Evolutionary conservation across 345 rosid genomes (phyloP).

Genomic region (Sonneratia caseolaris): DNA sequence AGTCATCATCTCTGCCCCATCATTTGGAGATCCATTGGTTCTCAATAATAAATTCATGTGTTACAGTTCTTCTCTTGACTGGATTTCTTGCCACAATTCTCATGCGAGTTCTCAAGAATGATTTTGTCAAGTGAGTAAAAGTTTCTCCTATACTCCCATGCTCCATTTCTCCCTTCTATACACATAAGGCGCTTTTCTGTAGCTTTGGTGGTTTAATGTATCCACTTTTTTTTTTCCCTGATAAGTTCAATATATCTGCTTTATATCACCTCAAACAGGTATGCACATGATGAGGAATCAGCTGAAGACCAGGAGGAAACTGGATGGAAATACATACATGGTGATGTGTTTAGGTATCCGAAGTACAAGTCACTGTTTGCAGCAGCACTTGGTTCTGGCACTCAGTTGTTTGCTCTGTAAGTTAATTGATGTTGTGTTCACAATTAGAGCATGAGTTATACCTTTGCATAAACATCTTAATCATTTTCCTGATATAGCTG

Average conservation of each 20-base stretch:
- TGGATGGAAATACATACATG: constrained; percentile 55
- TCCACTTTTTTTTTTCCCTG: background rate
- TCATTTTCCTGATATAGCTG: background rate
- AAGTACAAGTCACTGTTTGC: constrained; percentile 37
- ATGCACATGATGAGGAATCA: constrained; percentile 57
- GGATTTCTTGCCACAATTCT: constrained; percentile 55
- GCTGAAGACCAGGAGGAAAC: constrained; percentile 51
- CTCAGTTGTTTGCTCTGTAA: constrained; percentile 50
- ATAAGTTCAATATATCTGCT: background rate
- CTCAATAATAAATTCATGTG: constrained; percentile 47
- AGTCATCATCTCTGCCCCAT: constrained; percentile 42
- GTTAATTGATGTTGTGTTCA: constrained; percentile 7
- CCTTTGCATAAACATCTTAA: background rate
- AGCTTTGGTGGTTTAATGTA: background rate
- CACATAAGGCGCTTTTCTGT: background rate
- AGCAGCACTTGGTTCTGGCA: constrained; percentile 47
- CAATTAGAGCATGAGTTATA: background rate
- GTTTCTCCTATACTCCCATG: background rate
- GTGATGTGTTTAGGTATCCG: constrained; percentile 50
- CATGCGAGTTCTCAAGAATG: constrained; percentile 53
- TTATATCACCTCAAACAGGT: constrained; percentile 15
- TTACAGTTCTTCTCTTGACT: constrained; percentile 50
- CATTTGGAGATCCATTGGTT: constrained; percentile 55
- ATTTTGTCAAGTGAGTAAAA: constrained; percentile 43
- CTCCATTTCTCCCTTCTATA: background rate